Base-by-base conservation (phyloP, 768 basidiomycete species). In the Tremella fuciformis region DNA sequence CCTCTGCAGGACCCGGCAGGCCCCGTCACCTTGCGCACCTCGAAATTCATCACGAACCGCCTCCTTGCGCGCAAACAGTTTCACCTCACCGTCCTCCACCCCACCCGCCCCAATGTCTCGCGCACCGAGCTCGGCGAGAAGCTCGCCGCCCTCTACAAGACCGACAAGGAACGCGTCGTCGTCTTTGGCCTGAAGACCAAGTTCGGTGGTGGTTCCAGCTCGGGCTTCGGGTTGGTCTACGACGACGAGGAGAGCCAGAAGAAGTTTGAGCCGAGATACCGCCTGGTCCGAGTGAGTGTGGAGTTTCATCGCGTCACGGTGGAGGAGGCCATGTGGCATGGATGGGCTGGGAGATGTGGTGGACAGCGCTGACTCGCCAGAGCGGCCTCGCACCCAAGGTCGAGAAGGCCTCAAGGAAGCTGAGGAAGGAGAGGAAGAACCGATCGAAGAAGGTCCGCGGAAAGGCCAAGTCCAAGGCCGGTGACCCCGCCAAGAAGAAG, bases 381-480 rank as follows among this genome's bases (percentile, higher is more conserved):
- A 74, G 71, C 69, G 79, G 78, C 57, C 77, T 81, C 65, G 78
- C 78, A 65, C 58, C 82, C 64, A 96, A 97, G 82, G 86, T 87
- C 63, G 89, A 91, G 42, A 91, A 87, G 80, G 82, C 94, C 54
- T 91, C 91, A 65, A 88, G 96, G 76, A 98, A 98, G 80, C 86
- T 98, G 80, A 88, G 96, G 80, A 97, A 98, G 83, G 94, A 98
- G 83, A 86, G 96, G 75, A 99, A 99, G 85, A 99, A 99, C 82
- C 87, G 94, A 78, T 85, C 88, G 63, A 99, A 99, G 88, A 98
- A 97, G 87, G 80, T 92, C 81, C 89, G 93, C 76, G 93, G 94
- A 71, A 92, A 88, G 78, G 88, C 89, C 83, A 98, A 97, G 84
- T 63, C 80, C 81, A 97, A 96, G 86, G 91, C 91, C 57, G 74